Evolutionary conservation across 192 early-diverging fungal species (phyloP), one percentile per base, ranked within the genome.

Genomic region (Coemansia sp.): DNA sequence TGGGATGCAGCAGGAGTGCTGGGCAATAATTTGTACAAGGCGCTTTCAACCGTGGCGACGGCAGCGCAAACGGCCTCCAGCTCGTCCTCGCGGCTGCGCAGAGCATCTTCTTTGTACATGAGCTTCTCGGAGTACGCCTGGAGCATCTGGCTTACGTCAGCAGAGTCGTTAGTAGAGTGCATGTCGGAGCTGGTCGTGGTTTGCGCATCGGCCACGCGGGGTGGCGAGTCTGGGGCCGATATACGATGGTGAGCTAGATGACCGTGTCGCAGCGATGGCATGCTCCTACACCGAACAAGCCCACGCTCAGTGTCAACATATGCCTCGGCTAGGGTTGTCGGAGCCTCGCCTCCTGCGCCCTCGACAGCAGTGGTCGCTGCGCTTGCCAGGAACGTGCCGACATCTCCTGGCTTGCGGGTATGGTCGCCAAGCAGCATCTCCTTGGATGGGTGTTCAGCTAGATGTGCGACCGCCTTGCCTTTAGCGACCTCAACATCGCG

Each of bases 51-150:
- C 24, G 72, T 76, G 8, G 51, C 29, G 1, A 68, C 73, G 7
- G 57, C 16, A 2, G 55, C 49, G 15, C 70, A 67, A 33, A 77
- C 76, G 16, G 70, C 62, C 40, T 83, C 80, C 51, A 83, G 73
- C 49, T 83, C 80, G 20, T 83, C 80, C 63, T 83, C 80, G 57
- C 80, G 80, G 42, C 69, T 75, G 66, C 75, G 80, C 63, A 83
- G 62, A 16, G 76, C 68, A 20, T 83, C 80, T n/a, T 83, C 80
- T 54, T 83, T 83, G 18, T 60, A 42, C 66, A 83, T 77, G 22
- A 83, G 76, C 73, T 83, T 83, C 36, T 78, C 76, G 22, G 80
- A 83, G 51, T 83, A 83, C 8, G 69, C 76, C 31, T 65, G 60
- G 33, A 77, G 76, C 80, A 83, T 78, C 51, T 78, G 80, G 22